These are phyloP conservation scores for Trichoderma asperelloides DNA, from an alignment of 495 filamentous ascomycete genomes.

Conservation along the genomic window DNA sequence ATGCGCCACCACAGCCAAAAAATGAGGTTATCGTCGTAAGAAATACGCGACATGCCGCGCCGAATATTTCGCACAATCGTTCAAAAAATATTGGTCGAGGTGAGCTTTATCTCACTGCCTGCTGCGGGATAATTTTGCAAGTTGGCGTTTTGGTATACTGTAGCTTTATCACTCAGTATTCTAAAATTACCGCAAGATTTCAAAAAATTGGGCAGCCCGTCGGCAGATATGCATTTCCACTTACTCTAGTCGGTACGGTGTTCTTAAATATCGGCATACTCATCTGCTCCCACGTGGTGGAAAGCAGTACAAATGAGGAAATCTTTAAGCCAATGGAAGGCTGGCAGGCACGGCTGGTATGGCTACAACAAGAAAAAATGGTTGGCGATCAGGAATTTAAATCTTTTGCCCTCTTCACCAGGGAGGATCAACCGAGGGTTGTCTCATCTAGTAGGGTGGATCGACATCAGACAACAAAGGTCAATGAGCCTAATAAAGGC, in stretches of 20 bases:
- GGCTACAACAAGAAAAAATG: constrained; percentile 19
- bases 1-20: too few species aligned
- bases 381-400: constrained; percentile 23
- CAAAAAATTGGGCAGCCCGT: constrained; percentile 9
- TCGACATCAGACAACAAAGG: not conserved
- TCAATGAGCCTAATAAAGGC: not conserved
- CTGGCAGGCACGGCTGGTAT: constrained; percentile 14
- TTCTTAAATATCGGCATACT: constrained; percentile 19
- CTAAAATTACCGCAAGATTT: not conserved
- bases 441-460: not conserved
- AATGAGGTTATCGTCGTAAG: constrained; percentile 8
- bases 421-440: not conserved
- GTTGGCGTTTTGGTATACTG: constrained; percentile 17
- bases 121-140: constrained; percentile 18
- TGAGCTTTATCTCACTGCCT: constrained; percentile 18
- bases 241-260: constrained; percentile 21
- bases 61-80: constrained; percentile 22
- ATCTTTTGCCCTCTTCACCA: constrained; percentile 17
- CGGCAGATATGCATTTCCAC: constrained; percentile 19
- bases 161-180: constrained; percentile 17
- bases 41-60: constrained; percentile 10
- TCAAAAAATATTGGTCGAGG: constrained; percentile 4
- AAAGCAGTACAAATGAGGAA: constrained; percentile 19
- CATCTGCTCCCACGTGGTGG: constrained; percentile 24
- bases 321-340: constrained; percentile 10